Evolutionary conservation across 805 yeast species (phyloP).

Genomic region (Candida fluviatilis): DNA sequence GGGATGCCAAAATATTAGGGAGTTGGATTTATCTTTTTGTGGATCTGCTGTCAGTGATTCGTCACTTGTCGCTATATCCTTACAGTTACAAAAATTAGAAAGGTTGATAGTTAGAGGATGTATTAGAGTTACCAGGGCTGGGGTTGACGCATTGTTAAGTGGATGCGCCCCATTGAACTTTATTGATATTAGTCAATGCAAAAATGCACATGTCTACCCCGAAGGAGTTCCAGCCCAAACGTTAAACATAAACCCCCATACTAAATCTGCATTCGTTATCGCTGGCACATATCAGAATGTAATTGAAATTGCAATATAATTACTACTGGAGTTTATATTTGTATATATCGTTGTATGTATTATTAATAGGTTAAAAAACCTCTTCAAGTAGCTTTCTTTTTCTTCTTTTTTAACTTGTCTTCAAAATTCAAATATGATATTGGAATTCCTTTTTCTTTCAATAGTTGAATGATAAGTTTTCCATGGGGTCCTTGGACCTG

Average conservation of each 20-base stretch:
- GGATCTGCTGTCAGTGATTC: slow-evolving; percentile 78
- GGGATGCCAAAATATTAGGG: slow-evolving; percentile 55
- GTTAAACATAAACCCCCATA: slow-evolving; percentile 46
- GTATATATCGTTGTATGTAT: slow-evolving; percentile 1
- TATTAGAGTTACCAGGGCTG: slow-evolving; percentile 71
- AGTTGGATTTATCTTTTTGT: slow-evolving; percentile 64
- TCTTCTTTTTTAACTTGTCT: slow-evolving; percentile 56
- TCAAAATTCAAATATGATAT: slow-evolving; percentile 60
- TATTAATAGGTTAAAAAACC: not conserved
- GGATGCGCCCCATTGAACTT: slow-evolving; percentile 50
- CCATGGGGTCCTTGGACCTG: slow-evolving; percentile 91
- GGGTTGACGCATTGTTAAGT: slow-evolving; percentile 62
- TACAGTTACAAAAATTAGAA: slow-evolving; percentile 47
- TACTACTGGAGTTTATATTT: not conserved
- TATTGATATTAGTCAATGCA: slow-evolving; percentile 68
- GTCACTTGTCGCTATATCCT: slow-evolving; percentile 56
- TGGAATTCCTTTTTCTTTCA: slow-evolving; percentile 61
- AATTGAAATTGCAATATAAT: slow-evolving; percentile 52
- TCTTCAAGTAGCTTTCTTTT: slow-evolving; percentile 6
- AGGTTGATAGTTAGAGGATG: slow-evolving; percentile 61
- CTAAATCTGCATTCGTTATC: slow-evolving; percentile 56
- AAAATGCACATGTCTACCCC: slow-evolving; percentile 60
- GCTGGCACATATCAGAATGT: slow-evolving; percentile 50
- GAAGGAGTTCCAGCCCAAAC: slow-evolving; percentile 57
- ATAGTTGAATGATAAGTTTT: slow-evolving; percentile 51